Evolutionary conservation across 139 green algal species (phyloP).

Genomic region (Coelastrella sp.): DNA sequence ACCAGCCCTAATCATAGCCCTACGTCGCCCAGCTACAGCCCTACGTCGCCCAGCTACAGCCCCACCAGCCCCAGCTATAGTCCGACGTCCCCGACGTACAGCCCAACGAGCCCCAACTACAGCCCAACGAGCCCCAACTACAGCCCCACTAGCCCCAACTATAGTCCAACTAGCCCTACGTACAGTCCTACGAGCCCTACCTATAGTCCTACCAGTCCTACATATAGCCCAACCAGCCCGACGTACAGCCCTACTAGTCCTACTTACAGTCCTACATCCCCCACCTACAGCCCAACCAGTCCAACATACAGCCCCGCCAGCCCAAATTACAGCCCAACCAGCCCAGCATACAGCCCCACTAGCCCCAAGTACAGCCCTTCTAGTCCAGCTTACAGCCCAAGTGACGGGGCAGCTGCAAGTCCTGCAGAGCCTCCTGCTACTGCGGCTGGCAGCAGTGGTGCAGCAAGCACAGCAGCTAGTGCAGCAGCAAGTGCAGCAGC

Average conservation of each 20-base stretch:
- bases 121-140: constrained; percentile 69
- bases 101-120: constrained; percentile 74
- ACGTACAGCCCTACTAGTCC: constrained; percentile 79
- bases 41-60: constrained; percentile 74
- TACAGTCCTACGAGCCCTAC: constrained; percentile 80
- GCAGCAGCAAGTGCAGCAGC: not conserved
- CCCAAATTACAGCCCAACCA: constrained; percentile 63
- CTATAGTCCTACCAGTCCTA: constrained; percentile 73
- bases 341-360: not conserved
- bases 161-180: constrained; percentile 76
- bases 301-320: constrained; percentile 78
- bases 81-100: constrained; percentile 65
- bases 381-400: not conserved
- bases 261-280: constrained; percentile 70
- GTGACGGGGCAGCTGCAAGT: not conserved
- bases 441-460: not conserved
- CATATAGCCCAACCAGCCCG: constrained; percentile 81
- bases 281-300: constrained; percentile 80
- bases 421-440: constrained; percentile 11
- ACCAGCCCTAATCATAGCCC: constrained; percentile 70
- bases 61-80: constrained; percentile 80
- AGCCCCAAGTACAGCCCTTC: not conserved
- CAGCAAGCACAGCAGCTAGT: not conserved
- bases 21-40: constrained; percentile 62
- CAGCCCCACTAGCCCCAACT: constrained; percentile 61